These are phyloP conservation scores for Spiraea crenata DNA, from an alignment of 331 rosid genomes.

Conservation along the genomic window DNA sequence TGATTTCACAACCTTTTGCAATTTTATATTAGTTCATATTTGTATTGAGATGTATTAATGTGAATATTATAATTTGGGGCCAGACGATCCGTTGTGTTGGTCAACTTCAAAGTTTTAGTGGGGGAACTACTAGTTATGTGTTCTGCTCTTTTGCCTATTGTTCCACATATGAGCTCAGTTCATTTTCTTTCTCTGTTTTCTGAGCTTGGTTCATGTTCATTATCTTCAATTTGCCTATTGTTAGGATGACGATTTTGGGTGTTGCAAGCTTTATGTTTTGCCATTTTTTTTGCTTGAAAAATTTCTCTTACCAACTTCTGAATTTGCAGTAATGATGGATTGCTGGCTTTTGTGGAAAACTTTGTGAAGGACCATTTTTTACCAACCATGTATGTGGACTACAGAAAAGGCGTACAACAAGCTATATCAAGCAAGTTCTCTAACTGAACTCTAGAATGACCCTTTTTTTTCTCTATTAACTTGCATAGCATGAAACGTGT, in stretches of 20 bases:
- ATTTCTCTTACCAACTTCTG: slow-evolving; percentile 28
- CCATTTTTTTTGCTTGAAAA: slow-evolving; percentile 5
- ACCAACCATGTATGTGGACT: slow-evolving; percentile 98
- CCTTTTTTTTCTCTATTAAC: slow-evolving; percentile 13
- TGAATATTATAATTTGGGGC: not conserved
- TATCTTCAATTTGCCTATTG: not conserved
- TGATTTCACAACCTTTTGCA: not conserved
- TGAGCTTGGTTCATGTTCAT: not conserved
- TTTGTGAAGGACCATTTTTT: slow-evolving; percentile 96
- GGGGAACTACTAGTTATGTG: not conserved
- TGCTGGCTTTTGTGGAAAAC: slow-evolving; percentile 94
- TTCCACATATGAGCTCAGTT: slow-evolving; percentile 2
- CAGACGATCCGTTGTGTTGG: too few relatives aligned
- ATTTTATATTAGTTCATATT: not conserved
- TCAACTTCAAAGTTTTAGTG: slow-evolving; percentile 1
- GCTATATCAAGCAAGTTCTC: slow-evolving; percentile 97
- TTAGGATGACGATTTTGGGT: not conserved
- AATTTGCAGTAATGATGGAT: slow-evolving; percentile 87
- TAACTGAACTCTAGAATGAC: slow-evolving; percentile 22
- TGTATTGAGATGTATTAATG: not conserved
- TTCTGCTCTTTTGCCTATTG: not conserved
- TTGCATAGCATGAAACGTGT: slow-evolving; percentile 17
- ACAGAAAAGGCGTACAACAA: slow-evolving; percentile 96
- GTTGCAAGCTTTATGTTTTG: not conserved
- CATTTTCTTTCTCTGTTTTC: not conserved